These are phyloP conservation scores for Chaetomidium leptoderma DNA, from an alignment of 495 filamentous ascomycete genomes.

Conservation along the genomic window DNA sequence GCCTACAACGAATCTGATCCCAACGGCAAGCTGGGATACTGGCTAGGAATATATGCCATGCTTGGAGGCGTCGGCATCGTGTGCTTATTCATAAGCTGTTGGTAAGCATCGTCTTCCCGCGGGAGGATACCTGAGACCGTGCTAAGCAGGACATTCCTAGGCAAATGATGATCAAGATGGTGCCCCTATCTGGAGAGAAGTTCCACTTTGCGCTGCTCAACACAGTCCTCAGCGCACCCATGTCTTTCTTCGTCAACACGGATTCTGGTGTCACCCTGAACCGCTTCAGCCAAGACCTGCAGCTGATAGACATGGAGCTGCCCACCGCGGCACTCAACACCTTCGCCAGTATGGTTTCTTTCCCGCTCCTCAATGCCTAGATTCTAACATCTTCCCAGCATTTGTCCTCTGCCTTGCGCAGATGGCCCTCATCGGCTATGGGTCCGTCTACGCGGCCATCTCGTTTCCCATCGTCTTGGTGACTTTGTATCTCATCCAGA, in stretches of 20 bases:
- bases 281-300: conserved; percentile 59
- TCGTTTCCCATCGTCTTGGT: conserved; percentile 32
- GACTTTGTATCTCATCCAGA: conserved; percentile 47
- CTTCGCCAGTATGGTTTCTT: no score
- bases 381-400: no score
- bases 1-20: conserved; percentile 26
- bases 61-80: conserved; percentile 25
- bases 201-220: conserved; percentile 29
- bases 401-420: no score
- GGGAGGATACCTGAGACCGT: no score
- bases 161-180: conserved; percentile 33
- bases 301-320: conserved; percentile 55
- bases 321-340: conserved; percentile 25
- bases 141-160: conserved; percentile 15
- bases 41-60: conserved; percentile 29
- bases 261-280: conserved; percentile 31
- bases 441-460: conserved; percentile 16
- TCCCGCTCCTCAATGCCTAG: no score
- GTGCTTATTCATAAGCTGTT: conserved; percentile 27
- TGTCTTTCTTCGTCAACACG: conserved; percentile 27
- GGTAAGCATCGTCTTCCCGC: no score
- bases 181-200: conserved; percentile 26
- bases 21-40: conserved; percentile 27
- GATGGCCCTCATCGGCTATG: no score
- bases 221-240: conserved; percentile 26